Percentiles rank a stretch among this genome's conserved stretches.
Conservation (phyloP, 2,329 filamentous ascomycete genomes). For the Rhynchosporium graminicola region DNA sequence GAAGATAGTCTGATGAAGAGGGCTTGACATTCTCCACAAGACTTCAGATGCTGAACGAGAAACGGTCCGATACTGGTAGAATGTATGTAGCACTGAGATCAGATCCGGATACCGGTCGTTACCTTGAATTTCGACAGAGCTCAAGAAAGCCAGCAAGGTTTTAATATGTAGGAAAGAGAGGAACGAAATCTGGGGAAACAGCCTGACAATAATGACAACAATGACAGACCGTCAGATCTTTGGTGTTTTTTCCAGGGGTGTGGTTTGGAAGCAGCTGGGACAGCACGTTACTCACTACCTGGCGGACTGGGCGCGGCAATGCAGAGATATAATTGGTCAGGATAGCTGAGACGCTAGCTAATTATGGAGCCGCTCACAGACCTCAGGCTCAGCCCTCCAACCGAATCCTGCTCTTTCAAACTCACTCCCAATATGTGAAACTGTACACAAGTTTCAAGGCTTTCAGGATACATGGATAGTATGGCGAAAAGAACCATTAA, state of each 20-base stretch:
- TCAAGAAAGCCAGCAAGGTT: background rate
- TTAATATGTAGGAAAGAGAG: background rate
- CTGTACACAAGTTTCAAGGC: slow-evolving; percentile 24
- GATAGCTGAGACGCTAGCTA: background rate
- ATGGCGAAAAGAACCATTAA: slow-evolving; percentile 7
- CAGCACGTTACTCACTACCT: background rate
- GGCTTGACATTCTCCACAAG: background rate
- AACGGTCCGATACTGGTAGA: background rate
- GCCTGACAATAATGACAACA: background rate
- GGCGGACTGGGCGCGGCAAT: background rate
- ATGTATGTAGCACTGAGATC: too few species aligned
- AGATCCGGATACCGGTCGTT: too few species aligned
- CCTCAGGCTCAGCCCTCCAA: background rate
- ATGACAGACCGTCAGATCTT: background rate
- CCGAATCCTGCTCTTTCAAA: slow-evolving; percentile 1
- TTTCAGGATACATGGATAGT: background rate
- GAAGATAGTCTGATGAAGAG: background rate
- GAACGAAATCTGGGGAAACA: slow-evolving; percentile 15
- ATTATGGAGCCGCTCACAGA: slow-evolving; percentile 1
- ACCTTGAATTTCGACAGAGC: background rate
- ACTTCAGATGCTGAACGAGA: background rate
- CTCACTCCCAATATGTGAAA: slow-evolving; percentile 18
- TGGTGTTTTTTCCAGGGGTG: slow-evolving; percentile 3
- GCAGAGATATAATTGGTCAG: background rate
- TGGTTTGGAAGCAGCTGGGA: background rate